These are phyloP conservation scores for Passalora sequoiae DNA, from an alignment of 2,329 filamentous ascomycete species.

Conservation along the genomic window DNA sequence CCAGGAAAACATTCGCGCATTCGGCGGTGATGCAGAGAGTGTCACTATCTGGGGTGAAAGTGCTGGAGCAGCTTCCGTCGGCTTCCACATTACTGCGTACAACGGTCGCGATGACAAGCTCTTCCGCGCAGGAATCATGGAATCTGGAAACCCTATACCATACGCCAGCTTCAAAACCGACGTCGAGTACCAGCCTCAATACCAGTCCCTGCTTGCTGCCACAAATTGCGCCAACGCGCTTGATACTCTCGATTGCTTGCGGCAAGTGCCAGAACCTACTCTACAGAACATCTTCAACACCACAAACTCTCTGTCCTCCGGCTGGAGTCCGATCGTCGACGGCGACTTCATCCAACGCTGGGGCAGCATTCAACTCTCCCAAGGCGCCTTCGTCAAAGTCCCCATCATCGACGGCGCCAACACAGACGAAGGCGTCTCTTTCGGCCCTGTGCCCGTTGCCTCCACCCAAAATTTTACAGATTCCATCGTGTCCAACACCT, in stretches of 20 bases:
- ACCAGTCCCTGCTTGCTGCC: constrained; percentile 55
- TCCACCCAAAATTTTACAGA: constrained; percentile 50
- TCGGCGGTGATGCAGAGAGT: constrained; percentile 65
- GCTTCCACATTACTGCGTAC: constrained; percentile 45
- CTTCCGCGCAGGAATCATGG: constrained; percentile 46
- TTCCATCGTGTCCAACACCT: constrained; percentile 33
- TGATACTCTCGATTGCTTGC: constrained; percentile 63
- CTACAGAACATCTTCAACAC: constrained; percentile 31
- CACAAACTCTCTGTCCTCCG: constrained; percentile 24
- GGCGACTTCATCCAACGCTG: constrained; percentile 52
- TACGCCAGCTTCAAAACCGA: constrained; percentile 22
- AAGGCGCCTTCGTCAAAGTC: constrained; percentile 59
- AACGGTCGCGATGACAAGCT: constrained; percentile 45
- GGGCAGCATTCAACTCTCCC: constrained; percentile 50
- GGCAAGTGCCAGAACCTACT: constrained; percentile 37
- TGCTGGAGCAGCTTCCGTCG: constrained; percentile 43
- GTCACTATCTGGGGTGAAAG: constrained; percentile 41
- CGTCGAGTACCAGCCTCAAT: constrained; percentile 49
- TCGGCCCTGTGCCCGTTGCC: constrained; percentile 51
- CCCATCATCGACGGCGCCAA: constrained; percentile 51
- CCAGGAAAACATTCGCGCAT: constrained; percentile 46
- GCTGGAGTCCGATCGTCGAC: constrained; percentile 48
- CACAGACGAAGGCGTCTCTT: constrained; percentile 59
- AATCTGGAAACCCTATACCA: constrained; percentile 34
- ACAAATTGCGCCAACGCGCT: constrained; percentile 54